These are phyloP conservation scores for Russula lepida DNA, from an alignment of 768 basidiomycete species.

Conservation along the genomic window DNA sequence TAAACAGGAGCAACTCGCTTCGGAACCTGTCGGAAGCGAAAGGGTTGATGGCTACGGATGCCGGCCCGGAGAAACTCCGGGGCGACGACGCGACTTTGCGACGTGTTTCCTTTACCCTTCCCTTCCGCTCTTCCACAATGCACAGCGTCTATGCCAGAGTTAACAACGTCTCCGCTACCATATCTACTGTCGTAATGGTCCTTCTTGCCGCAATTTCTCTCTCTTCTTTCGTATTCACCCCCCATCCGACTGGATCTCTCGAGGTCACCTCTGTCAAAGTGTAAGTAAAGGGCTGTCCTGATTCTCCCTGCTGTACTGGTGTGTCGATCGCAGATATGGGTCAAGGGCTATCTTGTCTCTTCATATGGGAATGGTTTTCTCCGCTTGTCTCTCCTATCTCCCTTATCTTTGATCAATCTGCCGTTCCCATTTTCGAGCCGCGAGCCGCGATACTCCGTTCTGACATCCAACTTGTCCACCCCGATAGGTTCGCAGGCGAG, in stretches of 20 bases:
- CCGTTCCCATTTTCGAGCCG: background rate
- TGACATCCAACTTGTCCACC: background rate
- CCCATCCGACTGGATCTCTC: constrained; percentile 49
- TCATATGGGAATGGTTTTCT: background rate
- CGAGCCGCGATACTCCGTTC: background rate
- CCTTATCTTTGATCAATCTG: background rate
- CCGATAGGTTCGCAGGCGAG: constrained; percentile 19
- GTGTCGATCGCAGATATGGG: background rate
- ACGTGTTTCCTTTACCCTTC: constrained; percentile 1
- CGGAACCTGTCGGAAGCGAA: no score
- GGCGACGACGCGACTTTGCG: background rate
- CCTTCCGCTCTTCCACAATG: constrained; percentile 35
- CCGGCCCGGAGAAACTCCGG: background rate
- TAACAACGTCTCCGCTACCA: constrained; percentile 64
- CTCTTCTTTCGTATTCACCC: constrained; percentile 58
- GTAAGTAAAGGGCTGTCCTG: constrained; percentile 34
- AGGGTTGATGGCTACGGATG: no score
- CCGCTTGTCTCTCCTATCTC: background rate
- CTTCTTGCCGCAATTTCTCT: constrained; percentile 63
- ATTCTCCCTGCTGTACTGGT: background rate
- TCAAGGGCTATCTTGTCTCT: background rate
- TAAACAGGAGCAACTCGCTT: background rate
- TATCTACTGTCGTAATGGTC: constrained; percentile 68
- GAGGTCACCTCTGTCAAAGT: constrained; percentile 65
- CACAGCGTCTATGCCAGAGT: constrained; percentile 61